Conservation (phyloP, 2,329 filamentous ascomycete species). For the Colletotrichum trifolii region DNA sequence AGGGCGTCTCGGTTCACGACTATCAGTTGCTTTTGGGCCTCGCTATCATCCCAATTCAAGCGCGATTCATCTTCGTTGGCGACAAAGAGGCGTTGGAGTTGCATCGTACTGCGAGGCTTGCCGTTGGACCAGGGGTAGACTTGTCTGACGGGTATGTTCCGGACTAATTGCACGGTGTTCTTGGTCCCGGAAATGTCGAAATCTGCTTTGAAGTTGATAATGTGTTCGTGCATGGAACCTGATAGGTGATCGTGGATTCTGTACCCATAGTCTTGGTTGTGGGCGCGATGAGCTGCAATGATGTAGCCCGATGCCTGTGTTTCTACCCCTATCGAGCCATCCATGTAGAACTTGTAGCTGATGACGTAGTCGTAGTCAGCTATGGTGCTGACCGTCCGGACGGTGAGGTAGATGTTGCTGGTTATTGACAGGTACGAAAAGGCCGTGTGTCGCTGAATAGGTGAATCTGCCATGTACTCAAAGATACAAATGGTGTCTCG, state of each 20-base stretch:
- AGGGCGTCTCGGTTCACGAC: conserved; percentile 62
- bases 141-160: conserved; percentile 45
- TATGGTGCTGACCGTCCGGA: conserved; percentile 60
- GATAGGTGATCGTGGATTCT: conserved; percentile 59
- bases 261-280: conserved; percentile 61
- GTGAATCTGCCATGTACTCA: conserved; percentile 60
- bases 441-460: conserved; percentile 60
- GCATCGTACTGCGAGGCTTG: conserved; percentile 62
- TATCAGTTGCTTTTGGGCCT: conserved; percentile 54
- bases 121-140: conserved; percentile 62
- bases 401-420: conserved; percentile 57
- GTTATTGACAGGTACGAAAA: conserved; percentile 54
- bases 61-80: conserved; percentile 54
- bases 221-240: conserved; percentile 66
- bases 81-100: conserved; percentile 55
- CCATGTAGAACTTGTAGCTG: conserved; percentile 61
- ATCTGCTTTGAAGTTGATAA: conserved; percentile 66
- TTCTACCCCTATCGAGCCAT: conserved; percentile 63
- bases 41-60: conserved; percentile 61
- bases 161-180: conserved; percentile 55
- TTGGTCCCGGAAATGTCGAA: conserved; percentile 60
- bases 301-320: conserved; percentile 66
- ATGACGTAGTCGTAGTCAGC: conserved; percentile 67
- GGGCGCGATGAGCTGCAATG: conserved; percentile 57
- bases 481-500: conserved; percentile 66